Percentiles rank a stretch among this genome's conserved stretches.
These are phyloP conservation scores for Penicillium psychrofluorescens DNA, from an alignment of 495 filamentous ascomycete species.

Conservation along the genomic window DNA sequence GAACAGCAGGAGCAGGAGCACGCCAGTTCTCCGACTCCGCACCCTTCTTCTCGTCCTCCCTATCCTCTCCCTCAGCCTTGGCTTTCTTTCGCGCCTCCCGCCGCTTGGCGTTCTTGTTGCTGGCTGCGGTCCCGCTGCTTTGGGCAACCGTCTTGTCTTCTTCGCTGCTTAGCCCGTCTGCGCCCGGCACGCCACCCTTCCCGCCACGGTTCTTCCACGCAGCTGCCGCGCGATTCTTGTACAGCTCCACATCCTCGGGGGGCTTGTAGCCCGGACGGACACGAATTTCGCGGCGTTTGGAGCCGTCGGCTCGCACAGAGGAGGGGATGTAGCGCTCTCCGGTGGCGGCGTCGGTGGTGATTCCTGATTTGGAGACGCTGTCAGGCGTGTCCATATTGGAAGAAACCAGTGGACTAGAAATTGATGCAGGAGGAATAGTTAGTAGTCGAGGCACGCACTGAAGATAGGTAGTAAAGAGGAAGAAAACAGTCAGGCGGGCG, in stretches of 20 bases:
- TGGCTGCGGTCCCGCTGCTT: conserved; percentile 40
- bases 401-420: too few species aligned
- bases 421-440: conserved; percentile 19
- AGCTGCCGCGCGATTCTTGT: conserved; percentile 87
- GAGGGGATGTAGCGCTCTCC: conserved; percentile 87
- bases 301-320: conserved; percentile 79
- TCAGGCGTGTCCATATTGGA: too few species aligned
- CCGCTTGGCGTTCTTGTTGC: conserved; percentile 91
- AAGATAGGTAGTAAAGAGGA: background rate
- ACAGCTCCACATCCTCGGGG: conserved; percentile 92
- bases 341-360: conserved; percentile 58
- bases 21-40: conserved; percentile 26
- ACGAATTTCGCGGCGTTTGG: conserved; percentile 81
- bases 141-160: conserved; percentile 33
- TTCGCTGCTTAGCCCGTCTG: conserved; percentile 51
- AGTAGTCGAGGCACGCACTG: conserved; percentile 15
- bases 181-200: conserved; percentile 72
- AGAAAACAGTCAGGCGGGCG: conserved; percentile 1
- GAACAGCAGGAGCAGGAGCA: conserved; percentile 2
- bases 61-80: conserved; percentile 46
- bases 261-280: conserved; percentile 90
- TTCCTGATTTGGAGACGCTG: conserved; percentile 45
- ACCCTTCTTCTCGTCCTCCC: conserved; percentile 31
- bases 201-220: conserved; percentile 70
- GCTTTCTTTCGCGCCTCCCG: conserved; percentile 85